These are phyloP conservation scores for Austroboletus eburneus DNA, from an alignment of 768 basidiomycete genomes.

Conservation along the genomic window DNA sequence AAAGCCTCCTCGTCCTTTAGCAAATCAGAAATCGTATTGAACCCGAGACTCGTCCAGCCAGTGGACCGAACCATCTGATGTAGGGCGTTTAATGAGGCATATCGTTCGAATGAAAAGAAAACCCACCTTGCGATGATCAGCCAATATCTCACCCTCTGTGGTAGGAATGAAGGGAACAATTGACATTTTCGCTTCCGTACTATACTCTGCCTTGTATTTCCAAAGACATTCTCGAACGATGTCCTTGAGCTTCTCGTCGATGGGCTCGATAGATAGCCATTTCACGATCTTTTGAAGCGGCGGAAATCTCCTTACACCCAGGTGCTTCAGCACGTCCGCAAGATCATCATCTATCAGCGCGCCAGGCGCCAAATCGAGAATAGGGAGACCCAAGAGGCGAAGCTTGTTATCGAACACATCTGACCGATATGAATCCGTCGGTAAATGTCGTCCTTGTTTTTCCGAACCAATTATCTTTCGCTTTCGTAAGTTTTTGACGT, in stretches of 20 bases:
- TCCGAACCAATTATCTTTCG: not conserved
- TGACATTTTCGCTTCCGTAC: not conserved
- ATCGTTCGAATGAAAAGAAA: not conserved
- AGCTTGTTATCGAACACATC: not conserved
- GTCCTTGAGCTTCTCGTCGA: not conserved
- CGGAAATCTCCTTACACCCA: not conserved
- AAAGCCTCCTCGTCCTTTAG: not conserved
- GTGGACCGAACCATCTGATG: not conserved
- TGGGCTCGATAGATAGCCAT: not conserved
- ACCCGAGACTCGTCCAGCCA: not conserved
- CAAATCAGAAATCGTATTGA: not conserved
- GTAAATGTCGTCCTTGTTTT: not conserved
- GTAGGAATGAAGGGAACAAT: not conserved
- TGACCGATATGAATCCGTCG: not conserved
- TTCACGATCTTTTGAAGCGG: not conserved
- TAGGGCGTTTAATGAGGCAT: not conserved
- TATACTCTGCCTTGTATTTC: not conserved
- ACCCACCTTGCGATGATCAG: not conserved
- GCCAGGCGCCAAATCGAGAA: not conserved
- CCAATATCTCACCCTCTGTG: not conserved
- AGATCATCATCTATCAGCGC: not conserved
- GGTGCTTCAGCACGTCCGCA: not conserved
- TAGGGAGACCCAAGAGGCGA: not conserved
- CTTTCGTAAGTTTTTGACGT: not conserved
- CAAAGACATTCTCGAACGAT: not conserved